Conservation (phyloP, 371 early-diverging fungal genomes). For the Thermomucor indicae-seudaticae region DNA sequence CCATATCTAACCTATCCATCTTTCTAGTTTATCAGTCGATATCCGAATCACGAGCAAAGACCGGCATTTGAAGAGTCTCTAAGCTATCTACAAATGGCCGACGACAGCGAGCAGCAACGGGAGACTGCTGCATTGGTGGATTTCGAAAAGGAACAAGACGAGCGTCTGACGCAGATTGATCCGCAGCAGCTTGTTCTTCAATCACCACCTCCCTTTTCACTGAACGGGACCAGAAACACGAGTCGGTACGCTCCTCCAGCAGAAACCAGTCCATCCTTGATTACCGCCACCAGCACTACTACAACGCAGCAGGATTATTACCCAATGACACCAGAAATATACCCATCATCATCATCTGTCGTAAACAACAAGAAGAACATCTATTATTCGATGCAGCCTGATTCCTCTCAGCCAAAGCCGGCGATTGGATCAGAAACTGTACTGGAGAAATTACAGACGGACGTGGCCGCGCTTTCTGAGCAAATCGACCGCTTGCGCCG, state of each 20-base stretch:
- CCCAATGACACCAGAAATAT: conserved; percentile 6
- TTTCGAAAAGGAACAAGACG: neutral
- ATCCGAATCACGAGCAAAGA: conserved; percentile 8
- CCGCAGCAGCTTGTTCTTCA: neutral
- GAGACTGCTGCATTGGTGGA: neutral
- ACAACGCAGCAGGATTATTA: conserved; percentile 1
- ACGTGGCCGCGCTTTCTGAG: conserved; percentile 42
- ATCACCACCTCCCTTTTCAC: neutral
- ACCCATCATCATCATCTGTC: neutral
- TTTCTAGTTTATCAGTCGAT: conserved; percentile 8
- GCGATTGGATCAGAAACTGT: conserved; percentile 19
- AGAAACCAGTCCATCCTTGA: neutral
- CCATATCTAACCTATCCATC: neutral
- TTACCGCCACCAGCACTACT: neutral
- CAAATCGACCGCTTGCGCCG: conserved; percentile 32
- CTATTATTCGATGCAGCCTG: no score
- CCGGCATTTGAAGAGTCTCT: neutral
- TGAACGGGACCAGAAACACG: neutral
- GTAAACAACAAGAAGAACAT: no score
- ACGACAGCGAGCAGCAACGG: no score
- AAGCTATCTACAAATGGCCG: conserved; percentile 3
- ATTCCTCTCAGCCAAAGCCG: no score
- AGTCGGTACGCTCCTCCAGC: conserved; percentile 1
- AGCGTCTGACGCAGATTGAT: neutral
- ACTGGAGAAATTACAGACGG: conserved; percentile 41